Evolutionary conservation across 306 rosid species (phyloP).

Genomic region (Sicyos edulis): DNA sequence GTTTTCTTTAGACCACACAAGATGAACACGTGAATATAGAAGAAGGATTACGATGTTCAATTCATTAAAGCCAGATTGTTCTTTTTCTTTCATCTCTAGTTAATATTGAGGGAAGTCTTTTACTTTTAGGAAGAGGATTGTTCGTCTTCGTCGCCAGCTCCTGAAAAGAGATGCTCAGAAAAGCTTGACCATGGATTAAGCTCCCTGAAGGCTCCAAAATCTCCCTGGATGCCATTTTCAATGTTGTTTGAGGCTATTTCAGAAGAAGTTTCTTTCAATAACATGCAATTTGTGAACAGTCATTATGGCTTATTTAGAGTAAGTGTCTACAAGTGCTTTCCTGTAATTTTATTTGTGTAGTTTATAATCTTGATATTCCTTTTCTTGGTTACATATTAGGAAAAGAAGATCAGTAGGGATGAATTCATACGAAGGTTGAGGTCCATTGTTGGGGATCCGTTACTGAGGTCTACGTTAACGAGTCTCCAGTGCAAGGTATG

Average conservation of each 20-base stretch:
- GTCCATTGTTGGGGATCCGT: conserved; percentile 61
- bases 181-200: conserved; percentile 22
- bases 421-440: conserved; percentile 66
- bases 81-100: not conserved
- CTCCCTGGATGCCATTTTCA: conserved; percentile 82
- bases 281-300: conserved; percentile 37
- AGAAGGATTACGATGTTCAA: not conserved
- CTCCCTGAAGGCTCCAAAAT: conserved; percentile 43
- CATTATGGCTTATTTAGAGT: conserved; percentile 54
- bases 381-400: conserved; percentile 34
- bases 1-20: not conserved
- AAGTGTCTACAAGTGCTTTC: conserved; percentile 13
- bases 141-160: conserved; percentile 16
- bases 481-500: conserved; percentile 52
- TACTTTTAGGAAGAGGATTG: conserved; percentile 19
- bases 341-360: not conserved
- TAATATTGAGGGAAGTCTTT: not conserved
- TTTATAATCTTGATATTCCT: conserved; percentile 19
- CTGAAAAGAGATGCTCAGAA: not conserved
- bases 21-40: not conserved
- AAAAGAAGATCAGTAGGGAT: conserved; percentile 53
- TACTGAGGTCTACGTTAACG: conserved; percentile 52
- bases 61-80: not conserved
- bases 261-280: conserved; percentile 34
- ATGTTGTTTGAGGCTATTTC: conserved; percentile 59